Conservation (phyloP, 805 yeast species). For the Sugiyamaella floridensis region DNA sequence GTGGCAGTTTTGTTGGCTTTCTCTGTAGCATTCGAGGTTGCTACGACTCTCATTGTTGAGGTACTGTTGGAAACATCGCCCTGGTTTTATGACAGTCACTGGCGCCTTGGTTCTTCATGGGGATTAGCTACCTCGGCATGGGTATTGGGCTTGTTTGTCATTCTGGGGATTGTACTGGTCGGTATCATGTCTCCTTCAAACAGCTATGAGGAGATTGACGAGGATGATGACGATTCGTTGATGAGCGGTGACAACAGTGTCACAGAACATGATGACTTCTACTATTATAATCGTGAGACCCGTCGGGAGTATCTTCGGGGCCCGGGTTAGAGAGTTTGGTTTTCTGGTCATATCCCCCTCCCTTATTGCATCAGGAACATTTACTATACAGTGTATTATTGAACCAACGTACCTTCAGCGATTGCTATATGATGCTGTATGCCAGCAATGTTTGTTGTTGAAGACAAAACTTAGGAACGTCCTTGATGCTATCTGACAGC, state of each 20-base stretch:
- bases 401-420: too few relatives aligned
- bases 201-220: constrained; percentile 15
- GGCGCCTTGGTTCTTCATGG: constrained; percentile 23
- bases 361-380: not conserved
- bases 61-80: constrained; percentile 14
- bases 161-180: constrained; percentile 18
- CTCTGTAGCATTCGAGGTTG: constrained; percentile 6
- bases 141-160: constrained; percentile 12
- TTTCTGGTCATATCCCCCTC: not conserved
- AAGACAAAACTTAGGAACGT: too few relatives aligned
- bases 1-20: constrained; percentile 5
- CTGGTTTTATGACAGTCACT: constrained; percentile 14
- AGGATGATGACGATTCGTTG: constrained; percentile 14
- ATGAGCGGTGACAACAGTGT: constrained; percentile 17
- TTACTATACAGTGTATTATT: too few relatives aligned
- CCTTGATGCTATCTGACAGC: too few relatives aligned
- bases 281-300: constrained; percentile 15
- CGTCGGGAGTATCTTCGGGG: constrained; percentile 7
- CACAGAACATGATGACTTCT: constrained; percentile 13
- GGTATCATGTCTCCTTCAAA: constrained; percentile 18
- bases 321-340: not conserved
- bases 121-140: constrained; percentile 16
- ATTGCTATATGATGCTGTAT: too few relatives aligned
- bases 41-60: constrained; percentile 6
- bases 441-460: too few relatives aligned